Base-by-base conservation (phyloP, 1,139 yeast species). In the Candida frijolesensis region DNA sequence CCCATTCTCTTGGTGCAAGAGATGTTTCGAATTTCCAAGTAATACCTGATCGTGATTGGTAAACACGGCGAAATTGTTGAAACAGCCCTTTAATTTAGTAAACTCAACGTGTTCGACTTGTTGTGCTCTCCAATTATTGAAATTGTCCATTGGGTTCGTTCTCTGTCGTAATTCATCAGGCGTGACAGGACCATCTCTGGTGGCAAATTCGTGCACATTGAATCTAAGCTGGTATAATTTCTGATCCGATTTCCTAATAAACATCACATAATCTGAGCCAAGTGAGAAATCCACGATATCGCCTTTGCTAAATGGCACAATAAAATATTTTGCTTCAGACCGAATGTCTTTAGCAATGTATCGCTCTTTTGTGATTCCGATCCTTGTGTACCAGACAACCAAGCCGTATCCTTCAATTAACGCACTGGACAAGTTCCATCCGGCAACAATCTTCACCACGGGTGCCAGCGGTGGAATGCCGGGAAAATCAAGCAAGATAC, bases 351-450 rank as follows among this genome's bases (percentile, higher is more conserved):
- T 59, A 11, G 44, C 51, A 14, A 65, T 66, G 47, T 52, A 61
- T 25, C 59, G 57, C 18, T 60, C 65, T 34, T 61, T 54, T 1
- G 65, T 55, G 8, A 79, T 46, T 0, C 75, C 59, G 0, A 64
- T 68, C 50, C 89, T 70, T 2, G 71, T 60, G 44, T 70, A 76
- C 94, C 94, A 87, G 14, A 82, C 76, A 0, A 83, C 74, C 39
- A 88, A 64, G 0, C 92, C 92, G 38, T 79, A 67, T 5, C 70
- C 71, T 22, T 71, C 71, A 2, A 84, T 67, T 46, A 76, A 73
- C 30, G 82, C 82, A 32, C 83, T 81, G 47, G 83, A 80, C 18
- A 79, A 67, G 51, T 80, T 77, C 95, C 95, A 88, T 0, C 95
- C 96, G 27, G 90, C 86, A 18, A 76, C 73, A 10, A 85, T 76